Base-by-base conservation (phyloP, 306 rosid genomes). In the Luffa acutangula region DNA sequence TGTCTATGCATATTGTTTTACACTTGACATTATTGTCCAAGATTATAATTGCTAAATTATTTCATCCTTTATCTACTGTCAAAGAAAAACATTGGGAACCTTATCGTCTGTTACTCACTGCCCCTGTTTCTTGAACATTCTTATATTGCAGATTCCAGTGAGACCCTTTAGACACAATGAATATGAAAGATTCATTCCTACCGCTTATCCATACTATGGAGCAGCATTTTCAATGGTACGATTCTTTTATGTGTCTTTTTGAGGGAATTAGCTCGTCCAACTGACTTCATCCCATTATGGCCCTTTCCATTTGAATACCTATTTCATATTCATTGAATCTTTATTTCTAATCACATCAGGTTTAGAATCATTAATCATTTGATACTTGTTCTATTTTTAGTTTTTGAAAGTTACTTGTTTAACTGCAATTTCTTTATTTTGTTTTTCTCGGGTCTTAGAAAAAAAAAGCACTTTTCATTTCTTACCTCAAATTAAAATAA, bases 171-270 rank as follows among this genome's bases (percentile, higher is more conserved):
- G 87, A 81, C 98, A 95, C 91, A 87, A 95, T 51, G 98, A 95
- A 88, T 95, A 95, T 2, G 98, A 95, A 82, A 91, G 98, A 88
- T 95, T 95, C 70, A 91, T 95, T 79, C 95, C 97, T 13, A 87
- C 98, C 46, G 98, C 98, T 33, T 95, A 91, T 85, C 98, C 98
- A 51, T 95, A 95, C 66, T 95, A 91, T 70, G 98, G 97, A 84
- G 90, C 97, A 67, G 81, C 97, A 80, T 92, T 92, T 86, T 85
- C 98, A 18, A 95, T 93, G 98, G 97, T 95, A 89, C 72, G 82
- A 8, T 36, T 54, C 80, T 79, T 70, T 71, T 77, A 60, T 79
- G 59, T 75, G 59, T 75, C 71, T 67, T 37, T 78, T 79, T 51
- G 36, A 48, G 31, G 31, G 31, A 25, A 25, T 25, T 25, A 25